These are phyloP conservation scores for Vigna mungo DNA, from an alignment of 306 rosid genomes.

Conservation along the genomic window DNA sequence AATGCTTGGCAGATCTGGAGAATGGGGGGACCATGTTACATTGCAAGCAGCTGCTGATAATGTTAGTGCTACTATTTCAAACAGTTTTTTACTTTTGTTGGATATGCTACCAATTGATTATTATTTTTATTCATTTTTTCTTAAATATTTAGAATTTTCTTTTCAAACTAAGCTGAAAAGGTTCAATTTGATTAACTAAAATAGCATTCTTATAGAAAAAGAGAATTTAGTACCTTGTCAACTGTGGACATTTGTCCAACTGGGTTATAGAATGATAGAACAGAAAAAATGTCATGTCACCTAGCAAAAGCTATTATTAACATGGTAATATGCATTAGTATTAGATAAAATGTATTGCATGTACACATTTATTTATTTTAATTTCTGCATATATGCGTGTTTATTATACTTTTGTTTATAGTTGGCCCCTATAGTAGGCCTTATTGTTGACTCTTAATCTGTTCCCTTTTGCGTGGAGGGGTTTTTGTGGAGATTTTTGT, in stretches of 20 bases:
- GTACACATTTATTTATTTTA: background rate
- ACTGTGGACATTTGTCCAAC: slow-evolving; percentile 4
- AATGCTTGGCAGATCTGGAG: slow-evolving; percentile 71
- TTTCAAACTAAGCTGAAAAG: slow-evolving; percentile 22
- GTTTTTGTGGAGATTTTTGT: no score
- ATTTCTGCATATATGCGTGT: background rate
- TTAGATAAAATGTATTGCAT: background rate
- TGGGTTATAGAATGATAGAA: slow-evolving; percentile 3
- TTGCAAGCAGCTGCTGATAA: slow-evolving; percentile 97
- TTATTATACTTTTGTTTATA: background rate
- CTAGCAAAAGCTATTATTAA: background rate
- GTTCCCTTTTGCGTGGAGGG: background rate
- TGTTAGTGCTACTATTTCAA: slow-evolving; percentile 48
- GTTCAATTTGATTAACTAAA: background rate
- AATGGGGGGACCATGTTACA: slow-evolving; percentile 99
- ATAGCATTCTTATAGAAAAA: background rate
- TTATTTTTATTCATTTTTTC: slow-evolving; percentile 25
- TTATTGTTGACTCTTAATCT: background rate
- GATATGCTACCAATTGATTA: slow-evolving; percentile 35
- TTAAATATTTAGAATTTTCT: background rate
- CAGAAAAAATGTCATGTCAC: background rate
- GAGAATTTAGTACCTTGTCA: background rate
- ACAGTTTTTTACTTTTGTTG: slow-evolving; percentile 5
- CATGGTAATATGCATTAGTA: background rate
- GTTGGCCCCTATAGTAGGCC: background rate